A percentile compares a stretch with the other conserved stretches of the same genome.
Evolutionary conservation across 2,329 filamentous ascomycete species (phyloP).

Genomic region (Fonsecaea pugnacius): DNA sequence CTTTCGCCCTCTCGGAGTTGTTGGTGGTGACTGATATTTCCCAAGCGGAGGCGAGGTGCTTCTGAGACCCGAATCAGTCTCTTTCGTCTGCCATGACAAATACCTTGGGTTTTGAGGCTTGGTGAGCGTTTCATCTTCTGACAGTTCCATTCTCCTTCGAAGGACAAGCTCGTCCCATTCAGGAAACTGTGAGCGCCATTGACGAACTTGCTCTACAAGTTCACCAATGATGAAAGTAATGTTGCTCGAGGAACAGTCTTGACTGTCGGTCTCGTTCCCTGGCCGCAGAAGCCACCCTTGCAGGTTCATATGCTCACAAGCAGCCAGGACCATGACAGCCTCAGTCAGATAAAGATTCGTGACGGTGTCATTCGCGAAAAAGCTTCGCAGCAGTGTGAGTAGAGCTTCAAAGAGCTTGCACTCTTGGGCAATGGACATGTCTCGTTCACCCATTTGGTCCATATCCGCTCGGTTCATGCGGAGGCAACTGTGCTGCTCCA

Average conservation of each 20-base stretch:
- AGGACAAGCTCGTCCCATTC: slow-evolving; percentile 73
- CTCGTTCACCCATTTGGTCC: slow-evolving; percentile 53
- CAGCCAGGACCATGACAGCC: slow-evolving; percentile 76
- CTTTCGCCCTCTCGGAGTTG: slow-evolving; percentile 26
- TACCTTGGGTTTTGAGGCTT: background rate
- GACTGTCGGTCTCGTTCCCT: slow-evolving; percentile 43
- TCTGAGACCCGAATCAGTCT: background rate
- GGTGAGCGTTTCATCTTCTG: slow-evolving; percentile 23
- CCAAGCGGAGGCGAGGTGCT: slow-evolving; percentile 16
- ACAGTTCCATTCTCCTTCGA: slow-evolving; percentile 65
- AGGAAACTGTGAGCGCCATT: slow-evolving; percentile 67
- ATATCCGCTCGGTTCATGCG: slow-evolving; percentile 46
- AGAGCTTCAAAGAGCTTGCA: slow-evolving; percentile 55
- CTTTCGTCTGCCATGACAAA: slow-evolving; percentile 3
- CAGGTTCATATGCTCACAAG: slow-evolving; percentile 81
- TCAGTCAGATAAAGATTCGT: slow-evolving; percentile 89
- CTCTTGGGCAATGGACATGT: slow-evolving; percentile 28
- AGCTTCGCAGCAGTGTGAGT: slow-evolving; percentile 69
- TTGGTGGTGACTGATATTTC: slow-evolving; percentile 20
- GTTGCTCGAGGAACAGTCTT: slow-evolving; percentile 40
- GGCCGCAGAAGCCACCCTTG: slow-evolving; percentile 81
- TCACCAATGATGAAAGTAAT: slow-evolving; percentile 63
- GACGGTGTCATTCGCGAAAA: slow-evolving; percentile 88
- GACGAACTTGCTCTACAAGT: slow-evolving; percentile 65
- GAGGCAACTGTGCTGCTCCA: slow-evolving; percentile 38